Evolutionary conservation across 2,329 filamentous ascomycete species (phyloP), one percentile per base, ranked within the genome.

Genomic region (Cladophialophora bantiana): DNA sequence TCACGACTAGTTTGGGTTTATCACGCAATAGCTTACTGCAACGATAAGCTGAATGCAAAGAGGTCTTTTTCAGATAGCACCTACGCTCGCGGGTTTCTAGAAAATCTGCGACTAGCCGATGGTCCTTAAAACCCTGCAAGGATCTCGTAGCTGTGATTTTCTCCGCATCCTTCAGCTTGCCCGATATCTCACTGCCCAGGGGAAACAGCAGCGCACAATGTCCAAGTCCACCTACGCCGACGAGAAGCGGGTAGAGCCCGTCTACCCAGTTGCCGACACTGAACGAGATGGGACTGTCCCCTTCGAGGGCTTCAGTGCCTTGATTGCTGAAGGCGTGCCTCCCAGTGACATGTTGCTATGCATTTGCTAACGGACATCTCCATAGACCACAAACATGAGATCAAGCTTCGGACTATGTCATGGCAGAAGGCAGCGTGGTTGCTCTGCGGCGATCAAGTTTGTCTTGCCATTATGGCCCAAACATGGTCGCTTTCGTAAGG

Each of bases 401-500:
- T 85, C 75, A 80, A 83, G 71, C 79, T 85, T 12, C 78, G 83
- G n/a, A 84, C 82, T 0, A 84, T 84, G 82, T 79, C 82, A 36
- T 85, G 83, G 83, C 81, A 84, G 68, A 83, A 83, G 71, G 82
- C 81, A 1, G 81, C 82, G 7, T 83, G 80, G 77, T 73, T 84
- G 40, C 78, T 84, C 5, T 75, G 74, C 10, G 82, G 82, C 40
- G 82, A 84, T 54, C 82, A 84, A 72, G 82, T 84, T 40, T 84
- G 82, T 73, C 74, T 84, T 4, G 82, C 82, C 34, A 83, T 84
- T 69, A 84, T 83, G 82, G 82, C 82, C 35, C 82, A 84, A 70
- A 78, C 81, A 6, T 84, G 82, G 82, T 83, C 81, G 34, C 77
- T 83, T 12, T 82, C 79, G 53, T 55, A 35, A 55, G 53, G 31